Evolutionary conservation across 257 asterid species (phyloP).

Genomic region (Ophiorrhiza pumila): DNA sequence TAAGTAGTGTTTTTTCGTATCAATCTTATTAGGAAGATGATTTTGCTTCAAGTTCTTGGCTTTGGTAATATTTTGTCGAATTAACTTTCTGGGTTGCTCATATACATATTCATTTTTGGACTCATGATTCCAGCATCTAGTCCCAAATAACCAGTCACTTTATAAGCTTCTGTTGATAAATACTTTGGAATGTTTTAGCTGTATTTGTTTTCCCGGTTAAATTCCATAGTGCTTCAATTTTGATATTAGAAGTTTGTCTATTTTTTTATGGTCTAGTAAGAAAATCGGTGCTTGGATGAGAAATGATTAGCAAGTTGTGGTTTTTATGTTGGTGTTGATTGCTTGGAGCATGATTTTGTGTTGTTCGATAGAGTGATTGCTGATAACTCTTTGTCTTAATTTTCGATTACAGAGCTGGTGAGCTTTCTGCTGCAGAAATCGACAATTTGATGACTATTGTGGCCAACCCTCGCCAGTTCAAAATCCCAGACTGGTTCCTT

Average conservation of each 20-base stretch:
- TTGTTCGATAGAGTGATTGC: not conserved
- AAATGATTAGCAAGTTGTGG: no score
- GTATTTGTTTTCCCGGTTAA: not conserved
- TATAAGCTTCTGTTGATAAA: not conserved
- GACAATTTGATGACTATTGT: slow-evolving; percentile 42
- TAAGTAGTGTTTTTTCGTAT: not conserved
- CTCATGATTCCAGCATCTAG: not conserved
- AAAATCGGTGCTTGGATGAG: not conserved
- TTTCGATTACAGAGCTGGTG: slow-evolving; percentile 34
- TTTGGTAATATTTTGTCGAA: no score
- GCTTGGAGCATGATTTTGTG: not conserved
- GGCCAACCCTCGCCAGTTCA: slow-evolving; percentile 47
- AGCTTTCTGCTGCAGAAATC: slow-evolving; percentile 42
- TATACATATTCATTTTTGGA: not conserved
- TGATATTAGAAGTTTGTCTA: not conserved
- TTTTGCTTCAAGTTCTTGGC: not conserved
- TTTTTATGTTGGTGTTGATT: not conserved
- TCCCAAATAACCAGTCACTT: not conserved
- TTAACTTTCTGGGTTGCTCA: not conserved
- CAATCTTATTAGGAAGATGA: no score
- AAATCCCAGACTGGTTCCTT: slow-evolving; percentile 54
- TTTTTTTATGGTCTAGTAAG: not conserved
- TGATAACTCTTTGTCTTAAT: not conserved
- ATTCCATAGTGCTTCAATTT: not conserved
- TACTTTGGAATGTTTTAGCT: not conserved